Conservation (phyloP, 139 green algal genomes). For the Coelastrella sp. region DNA sequence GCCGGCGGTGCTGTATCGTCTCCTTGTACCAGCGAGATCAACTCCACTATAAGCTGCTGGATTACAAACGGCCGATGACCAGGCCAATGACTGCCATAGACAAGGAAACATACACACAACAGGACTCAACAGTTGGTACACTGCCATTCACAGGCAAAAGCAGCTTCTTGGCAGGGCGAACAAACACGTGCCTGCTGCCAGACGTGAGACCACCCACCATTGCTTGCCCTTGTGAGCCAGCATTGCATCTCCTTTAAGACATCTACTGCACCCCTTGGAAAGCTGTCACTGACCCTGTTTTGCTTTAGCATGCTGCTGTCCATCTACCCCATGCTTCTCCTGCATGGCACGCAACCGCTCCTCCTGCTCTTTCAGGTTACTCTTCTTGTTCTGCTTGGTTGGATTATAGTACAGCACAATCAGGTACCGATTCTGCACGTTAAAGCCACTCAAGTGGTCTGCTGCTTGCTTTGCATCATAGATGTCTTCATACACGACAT, state of each 20-base stretch:
- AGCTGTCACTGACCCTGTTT: neutral
- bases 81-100: too few relatives aligned
- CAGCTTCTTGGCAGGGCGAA: neutral
- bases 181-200: neutral
- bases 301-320: constrained; percentile 78
- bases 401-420: constrained; percentile 92
- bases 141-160: neutral
- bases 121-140: neutral
- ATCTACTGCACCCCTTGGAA: too few relatives aligned
- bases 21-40: too few relatives aligned
- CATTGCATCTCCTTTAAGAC: too few relatives aligned
- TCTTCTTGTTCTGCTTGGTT: constrained; percentile 84
- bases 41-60: too few relatives aligned
- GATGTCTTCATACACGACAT: constrained; percentile 99
- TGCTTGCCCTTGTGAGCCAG: too few relatives aligned
- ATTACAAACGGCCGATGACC: too few relatives aligned
- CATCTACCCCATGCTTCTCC: constrained; percentile 91
- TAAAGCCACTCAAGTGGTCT: constrained; percentile 96
- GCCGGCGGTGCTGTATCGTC: too few relatives aligned
- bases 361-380: constrained; percentile 88
- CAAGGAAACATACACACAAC: too few relatives aligned
- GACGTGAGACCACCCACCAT: neutral
- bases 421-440: constrained; percentile 90
- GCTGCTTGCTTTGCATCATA: constrained; percentile 94
- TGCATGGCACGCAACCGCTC: constrained; percentile 90